Evolutionary conservation across 495 filamentous ascomycete genomes (phyloP), one percentile per base, ranked within the genome.

Genomic region (Trichoderma erinaceum): DNA sequence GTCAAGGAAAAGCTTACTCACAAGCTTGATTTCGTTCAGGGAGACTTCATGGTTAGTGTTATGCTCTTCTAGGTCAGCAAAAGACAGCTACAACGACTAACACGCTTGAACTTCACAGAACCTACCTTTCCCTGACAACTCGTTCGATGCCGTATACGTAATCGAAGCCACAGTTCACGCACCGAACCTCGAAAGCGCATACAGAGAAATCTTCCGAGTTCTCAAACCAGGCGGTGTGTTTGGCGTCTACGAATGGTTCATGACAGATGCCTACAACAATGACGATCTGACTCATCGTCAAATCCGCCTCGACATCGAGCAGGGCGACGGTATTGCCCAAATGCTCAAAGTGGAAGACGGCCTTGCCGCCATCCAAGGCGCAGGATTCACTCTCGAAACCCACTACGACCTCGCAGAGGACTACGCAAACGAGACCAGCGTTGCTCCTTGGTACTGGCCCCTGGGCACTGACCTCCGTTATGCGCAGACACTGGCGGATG

Each of bases 191-290:
- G 92, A 90, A 69, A 94, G 92, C 68, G 92, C 98, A 63, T 99
- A 99, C 80, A 86, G 84, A 76, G 88, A 99, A 77, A 98, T 98
- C 75, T 91, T 89, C 85, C 91, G 92, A 32, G 95, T 98, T 43
- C 83, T 99, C 65, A 99, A 98, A 85, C 95, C 95, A 63, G 95
- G 96, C 64, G 95, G 95, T 73, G 84, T 91, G 65, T 99, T 98
- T 73, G 95, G 95, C 75, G 94, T 98, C 48, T 98, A 98, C 83
- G 95, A 99, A 79, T 99, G 96, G 96, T 83, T 99, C 71, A 99
- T 99, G 95, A 97, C 94, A 50, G 94, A 97, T 73, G 81, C 88
- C 3, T 99, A 97, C 81, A 89, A 99, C 81, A 94, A 95, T 75
- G 78, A 88, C 65, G 92, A 98, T 83, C 74, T 90, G 15, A 86